Base-by-base conservation (phyloP, 1,284 basidiomycete genomes). In the Cryptococcus hybrid region DNA sequence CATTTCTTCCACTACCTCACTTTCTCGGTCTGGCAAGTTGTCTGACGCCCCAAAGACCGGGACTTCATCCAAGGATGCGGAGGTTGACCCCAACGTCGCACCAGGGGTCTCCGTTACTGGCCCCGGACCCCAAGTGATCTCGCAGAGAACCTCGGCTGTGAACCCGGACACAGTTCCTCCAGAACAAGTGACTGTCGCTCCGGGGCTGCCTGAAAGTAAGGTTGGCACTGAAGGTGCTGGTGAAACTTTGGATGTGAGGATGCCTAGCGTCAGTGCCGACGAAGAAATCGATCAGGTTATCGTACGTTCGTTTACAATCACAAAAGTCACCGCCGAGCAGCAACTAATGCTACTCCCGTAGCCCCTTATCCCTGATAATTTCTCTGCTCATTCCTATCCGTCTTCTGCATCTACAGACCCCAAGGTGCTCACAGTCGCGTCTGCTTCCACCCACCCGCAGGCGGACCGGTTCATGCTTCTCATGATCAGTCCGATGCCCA, bases 401-500 rank as follows among this genome's bases (percentile, higher is more conserved):
- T 46, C 47, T 42, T 4, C 60, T 42, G 42, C 59, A 54, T 51
- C 57, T 11, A 6, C 50, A 56, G 43, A 39, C 50, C 13, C 55
- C 62, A 89, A 87, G 72, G 77, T 93, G 53, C 78, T 90, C 45
- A 85, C 90, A 47, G 84, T 90, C 42, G 84, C 85, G 12, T 86
- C 86, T 6, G 81, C 83, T 4, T 81, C 81, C 24, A 88, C 86
- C 0, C 84, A 87, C 68, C 80, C 40, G 84, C 80, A 57, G 86
- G 84, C 40, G 87, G 87, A 3, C 87, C 87, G 15, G 83, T 84
- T 1, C 82, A 87, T 67, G 84, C 82, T 60, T 78, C 86, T 24
- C 80, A 84, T 66, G 70, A 76, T 15, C 52, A 68, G 7, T 53
- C 56, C 38, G 73, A 78, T 54, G 51, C 67, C 35, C 57, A 73